Evolutionary conservation across 2,329 filamentous ascomycete species (phyloP).

Genomic region (Xylaria sp.): DNA sequence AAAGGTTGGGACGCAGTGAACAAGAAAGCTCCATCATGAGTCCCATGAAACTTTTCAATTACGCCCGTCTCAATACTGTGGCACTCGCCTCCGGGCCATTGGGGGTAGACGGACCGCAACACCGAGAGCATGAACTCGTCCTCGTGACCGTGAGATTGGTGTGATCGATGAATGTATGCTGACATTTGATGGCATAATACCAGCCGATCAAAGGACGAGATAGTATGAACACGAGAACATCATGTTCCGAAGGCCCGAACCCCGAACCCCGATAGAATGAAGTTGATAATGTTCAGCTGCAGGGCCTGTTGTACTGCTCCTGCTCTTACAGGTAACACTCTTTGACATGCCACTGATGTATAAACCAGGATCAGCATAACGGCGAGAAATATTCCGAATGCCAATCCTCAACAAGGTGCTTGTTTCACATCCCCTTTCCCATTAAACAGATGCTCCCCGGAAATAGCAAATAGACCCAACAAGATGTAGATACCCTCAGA

Average conservation of each 20-base stretch:
- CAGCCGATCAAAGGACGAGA: neutral
- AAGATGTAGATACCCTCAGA: conserved; percentile 43
- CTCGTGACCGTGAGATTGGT: neutral
- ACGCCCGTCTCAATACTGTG: neutral
- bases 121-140: neutral
- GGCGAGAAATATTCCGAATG: no score
- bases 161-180: neutral
- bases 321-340: no score
- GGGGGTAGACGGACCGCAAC: neutral
- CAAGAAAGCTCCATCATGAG: neutral
- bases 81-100: neutral
- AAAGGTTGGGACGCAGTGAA: neutral
- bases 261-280: no score
- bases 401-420: neutral
- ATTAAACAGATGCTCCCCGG: neutral
- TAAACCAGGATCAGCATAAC: no score
- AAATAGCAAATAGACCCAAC: neutral
- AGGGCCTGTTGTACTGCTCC: no score
- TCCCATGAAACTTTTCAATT: no score
- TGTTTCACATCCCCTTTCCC: neutral
- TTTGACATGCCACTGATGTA: no score
- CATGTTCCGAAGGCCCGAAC: no score
- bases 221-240: neutral
- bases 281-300: no score
- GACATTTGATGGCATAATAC: neutral